Conservation (phyloP, 2,329 filamentous ascomycete species). For the Aspergillus pseudoglaucus region DNA sequence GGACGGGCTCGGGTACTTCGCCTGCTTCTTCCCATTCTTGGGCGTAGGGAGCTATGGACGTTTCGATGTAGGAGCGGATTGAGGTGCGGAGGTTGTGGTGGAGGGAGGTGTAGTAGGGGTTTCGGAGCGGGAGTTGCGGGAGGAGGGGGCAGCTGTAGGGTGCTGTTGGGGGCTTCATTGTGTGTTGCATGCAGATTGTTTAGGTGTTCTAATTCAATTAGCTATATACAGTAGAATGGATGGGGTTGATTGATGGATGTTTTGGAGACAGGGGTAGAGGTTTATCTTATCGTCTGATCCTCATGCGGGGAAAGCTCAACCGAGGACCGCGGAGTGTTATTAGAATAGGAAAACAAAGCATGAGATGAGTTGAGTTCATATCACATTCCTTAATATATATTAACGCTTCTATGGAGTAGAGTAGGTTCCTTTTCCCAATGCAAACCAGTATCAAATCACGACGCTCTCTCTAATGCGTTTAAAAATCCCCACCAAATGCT, state of each 20-base stretch:
- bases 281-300: constrained; percentile 2
- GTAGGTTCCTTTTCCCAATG: neutral
- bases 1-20: constrained; percentile 42
- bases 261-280: neutral
- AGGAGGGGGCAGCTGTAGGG: constrained; percentile 40
- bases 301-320: constrained; percentile 5
- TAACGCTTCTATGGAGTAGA: too few relatives aligned
- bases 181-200: neutral
- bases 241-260: neutral
- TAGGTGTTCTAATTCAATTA: neutral
- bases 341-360: neutral
- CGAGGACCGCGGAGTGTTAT: constrained; percentile 3
- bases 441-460: neutral
- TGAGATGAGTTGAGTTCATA: neutral
- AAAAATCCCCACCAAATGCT: constrained; percentile 26
- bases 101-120: constrained; percentile 56
- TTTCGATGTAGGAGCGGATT: constrained; percentile 55
- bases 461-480: constrained; percentile 10
- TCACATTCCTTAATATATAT: too few relatives aligned
- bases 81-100: constrained; percentile 54
- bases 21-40: constrained; percentile 59
- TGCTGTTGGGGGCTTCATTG: constrained; percentile 21
- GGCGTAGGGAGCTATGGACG: constrained; percentile 51
- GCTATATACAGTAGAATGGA: constrained; percentile 1
- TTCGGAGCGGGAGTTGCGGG: constrained; percentile 37